A percentile compares a stretch with the other conserved stretches of the same genome.
These are phyloP conservation scores for Penicillium palitans DNA, from an alignment of 2,329 filamentous ascomycete species.

Conservation along the genomic window DNA sequence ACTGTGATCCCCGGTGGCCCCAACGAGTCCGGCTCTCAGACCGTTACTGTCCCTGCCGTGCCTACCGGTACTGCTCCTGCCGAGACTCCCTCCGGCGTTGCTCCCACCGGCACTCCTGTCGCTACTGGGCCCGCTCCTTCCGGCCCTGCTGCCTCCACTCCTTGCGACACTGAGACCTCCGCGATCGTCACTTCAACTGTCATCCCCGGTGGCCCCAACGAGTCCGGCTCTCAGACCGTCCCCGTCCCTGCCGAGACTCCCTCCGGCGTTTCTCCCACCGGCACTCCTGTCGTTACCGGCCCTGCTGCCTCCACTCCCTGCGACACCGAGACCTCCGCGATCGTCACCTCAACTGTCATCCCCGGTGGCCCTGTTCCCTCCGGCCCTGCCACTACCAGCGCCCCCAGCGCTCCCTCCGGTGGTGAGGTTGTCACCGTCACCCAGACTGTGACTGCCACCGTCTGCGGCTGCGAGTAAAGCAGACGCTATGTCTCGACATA, in stretches of 20 bases:
- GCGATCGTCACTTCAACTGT: slow-evolving; percentile 15
- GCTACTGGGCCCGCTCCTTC: slow-evolving; percentile 16
- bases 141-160: slow-evolving; percentile 19
- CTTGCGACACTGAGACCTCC: slow-evolving; percentile 22
- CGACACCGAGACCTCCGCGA: slow-evolving; percentile 19
- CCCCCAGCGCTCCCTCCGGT: slow-evolving; percentile 15
- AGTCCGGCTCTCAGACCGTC: too few species aligned
- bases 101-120: slow-evolving; percentile 6
- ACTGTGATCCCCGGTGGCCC: slow-evolving; percentile 7
- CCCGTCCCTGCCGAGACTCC: too few species aligned
- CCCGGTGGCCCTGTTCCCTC: slow-evolving; percentile 8
- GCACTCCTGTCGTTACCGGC: too few species aligned
- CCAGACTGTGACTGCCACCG: slow-evolving; percentile 14
- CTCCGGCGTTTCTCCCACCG: too few species aligned
- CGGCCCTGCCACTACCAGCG: slow-evolving; percentile 15
- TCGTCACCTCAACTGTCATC: slow-evolving; percentile 15
- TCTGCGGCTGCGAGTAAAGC: slow-evolving; percentile 28
- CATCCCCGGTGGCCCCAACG: slow-evolving; percentile 8
- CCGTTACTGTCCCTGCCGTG: slow-evolving; percentile 11
- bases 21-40: not conserved
- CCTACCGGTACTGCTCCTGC: slow-evolving; percentile 11
- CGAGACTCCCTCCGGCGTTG: slow-evolving; percentile 10
- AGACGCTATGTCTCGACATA: not conserved
- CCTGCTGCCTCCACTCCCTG: slow-evolving; percentile 15
- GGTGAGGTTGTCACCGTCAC: slow-evolving; percentile 15